Evolutionary conservation across 345 rosid genomes (phyloP), one percentile per base, ranked within the genome.

Genomic region (Brassica napus): DNA sequence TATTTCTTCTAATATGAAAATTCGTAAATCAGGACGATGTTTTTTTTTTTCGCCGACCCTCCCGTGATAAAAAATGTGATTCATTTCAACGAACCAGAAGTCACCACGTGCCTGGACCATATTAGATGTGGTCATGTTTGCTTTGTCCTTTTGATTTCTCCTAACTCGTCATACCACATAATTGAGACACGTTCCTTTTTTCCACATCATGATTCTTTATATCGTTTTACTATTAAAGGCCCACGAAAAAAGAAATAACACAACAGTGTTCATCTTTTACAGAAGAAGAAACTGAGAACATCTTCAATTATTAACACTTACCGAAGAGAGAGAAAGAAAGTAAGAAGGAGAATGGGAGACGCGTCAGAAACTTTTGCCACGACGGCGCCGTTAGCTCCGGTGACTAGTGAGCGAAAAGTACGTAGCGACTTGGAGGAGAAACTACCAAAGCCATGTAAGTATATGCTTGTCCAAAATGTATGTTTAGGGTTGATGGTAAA

Each of bases 391-490:
- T 75, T 62, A 73, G 94, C 91, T 4, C 93, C 98, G 49, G 86
- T 90, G 37, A 92, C 98, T 26, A 65, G 44, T 26, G 76, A 86
- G 64, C 87, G 94, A 63, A 86, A 80, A 74, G 88, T 94, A 26
- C 82, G 93, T 1, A 59, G 35, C 62, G 90, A 90, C 83, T 74
- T 94, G 68, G 98, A 94, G 30, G 83, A 82, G n/a, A 82, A 82
- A 6, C 60, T 92, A 6, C 92, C 91, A 14, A 94, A 94, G 74
- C 97, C 98, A 31, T 91, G 97, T 91, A 86, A 76, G 86, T 21
- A 49, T 47, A n/a, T 30, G 16, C 1, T 32, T 74, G 1, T 62
- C 66, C 18, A 30, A 59, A 59, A 28, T 12, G 1, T 60, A 28
- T 52, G 57, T 52, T 52, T 10, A 61, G 15, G 16, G 14, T 23